Evolutionary conservation across 176 grass and related monocot genomes (phyloP).

Genomic region (Triticum aestivum): IWGSC_CS_RefSeq_v2.1 NC_057803.1:731308770-731309269

Average conservation of each 20-base stretch:
- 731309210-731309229: no score
- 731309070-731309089: background rate
- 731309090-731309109: background rate
- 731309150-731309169: background rate
- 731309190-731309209: no score
- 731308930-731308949: background rate
- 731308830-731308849: background rate
- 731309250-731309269: no score
- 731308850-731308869: background rate
- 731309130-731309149: background rate
- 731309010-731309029: constrained; percentile 1
- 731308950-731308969: background rate
- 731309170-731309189: background rate
- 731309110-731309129: background rate
- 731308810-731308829: background rate
- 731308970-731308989: background rate
- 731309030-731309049: background rate
- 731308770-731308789: background rate
- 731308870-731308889: background rate
- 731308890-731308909: background rate
- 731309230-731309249: no score
- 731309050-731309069: background rate
- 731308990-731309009: background rate
- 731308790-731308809: background rate
- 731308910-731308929: background rate